phyloP scores from a whole-genome alignment of 345 rosid genomes.

The Syzygium aromaticum region DNA sequence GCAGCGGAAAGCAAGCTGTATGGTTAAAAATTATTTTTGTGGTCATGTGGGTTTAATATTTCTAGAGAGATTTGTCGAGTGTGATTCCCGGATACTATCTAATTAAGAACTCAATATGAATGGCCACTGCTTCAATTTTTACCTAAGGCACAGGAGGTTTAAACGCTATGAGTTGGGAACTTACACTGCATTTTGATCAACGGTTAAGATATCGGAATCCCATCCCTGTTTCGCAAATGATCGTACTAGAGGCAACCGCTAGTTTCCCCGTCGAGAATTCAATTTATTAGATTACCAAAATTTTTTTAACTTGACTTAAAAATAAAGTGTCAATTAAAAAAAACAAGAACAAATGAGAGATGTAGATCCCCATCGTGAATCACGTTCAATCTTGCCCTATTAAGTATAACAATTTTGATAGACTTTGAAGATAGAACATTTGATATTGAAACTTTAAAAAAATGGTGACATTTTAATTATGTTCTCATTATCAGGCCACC shows the following conservation, averaged over 20 bases:
- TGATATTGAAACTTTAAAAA: not conserved
- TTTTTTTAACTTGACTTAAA: not conserved
- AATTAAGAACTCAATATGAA: not conserved
- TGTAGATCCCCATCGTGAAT: not conserved
- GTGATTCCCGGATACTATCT: not conserved
- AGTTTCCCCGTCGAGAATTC: not conserved
- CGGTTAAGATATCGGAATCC: too few species aligned
- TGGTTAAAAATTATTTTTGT: too few species aligned
- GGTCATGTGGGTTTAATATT: too few species aligned
- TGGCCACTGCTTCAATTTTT: too few species aligned
- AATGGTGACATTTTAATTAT: not conserved
- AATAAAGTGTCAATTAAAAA: not conserved
- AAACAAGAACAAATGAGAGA: not conserved
- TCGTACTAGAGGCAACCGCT: not conserved
- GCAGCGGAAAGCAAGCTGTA: too few species aligned
- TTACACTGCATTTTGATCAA: too few species aligned
- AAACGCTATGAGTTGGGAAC: too few species aligned
- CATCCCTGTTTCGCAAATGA: too few species aligned
- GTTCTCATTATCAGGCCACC: not conserved
- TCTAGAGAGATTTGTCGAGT: not conserved
- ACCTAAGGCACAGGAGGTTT: too few species aligned
- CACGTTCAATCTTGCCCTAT: not conserved
- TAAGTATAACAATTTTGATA: not conserved
- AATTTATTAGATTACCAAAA: not conserved
- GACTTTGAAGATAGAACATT: not conserved